phyloP scores from a whole-genome alignment of 2,329 filamentous ascomycete genomes.

The Parasarocladium wereldwijsianum region DNA sequence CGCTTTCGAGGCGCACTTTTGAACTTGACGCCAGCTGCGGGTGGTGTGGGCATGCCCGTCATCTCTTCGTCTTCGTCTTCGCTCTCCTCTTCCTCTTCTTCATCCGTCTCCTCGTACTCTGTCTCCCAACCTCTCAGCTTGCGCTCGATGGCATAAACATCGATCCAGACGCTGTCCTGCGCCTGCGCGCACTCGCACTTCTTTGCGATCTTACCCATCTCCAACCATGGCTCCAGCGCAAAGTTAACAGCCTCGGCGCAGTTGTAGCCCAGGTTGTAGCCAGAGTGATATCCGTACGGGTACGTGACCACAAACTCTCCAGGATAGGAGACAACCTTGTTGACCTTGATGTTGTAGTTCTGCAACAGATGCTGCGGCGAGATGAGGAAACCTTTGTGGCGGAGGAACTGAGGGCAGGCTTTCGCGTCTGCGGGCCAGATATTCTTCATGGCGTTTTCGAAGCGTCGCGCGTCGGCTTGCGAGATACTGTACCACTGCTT shows the following conservation, averaged over 20 bases:
- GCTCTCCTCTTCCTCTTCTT: constrained; percentile 53
- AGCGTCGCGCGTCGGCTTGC: constrained; percentile 81
- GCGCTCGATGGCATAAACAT: constrained; percentile 89
- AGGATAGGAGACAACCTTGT: constrained; percentile 87
- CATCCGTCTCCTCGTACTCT: constrained; percentile 66
- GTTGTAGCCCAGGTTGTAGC: constrained; percentile 96
- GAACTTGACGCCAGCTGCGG: constrained; percentile 53
- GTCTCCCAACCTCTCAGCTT: constrained; percentile 83
- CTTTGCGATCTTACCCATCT: constrained; percentile 89
- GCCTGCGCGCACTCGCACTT: constrained; percentile 93
- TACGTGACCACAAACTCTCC: constrained; percentile 98
- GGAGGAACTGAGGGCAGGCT: constrained; percentile 86
- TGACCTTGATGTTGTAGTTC: constrained; percentile 89
- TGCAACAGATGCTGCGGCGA: constrained; percentile 77
- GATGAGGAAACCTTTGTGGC: constrained; percentile 95
- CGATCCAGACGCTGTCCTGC: constrained; percentile 95
- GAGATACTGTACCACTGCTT: constrained; percentile 99
- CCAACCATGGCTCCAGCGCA: constrained; percentile 85
- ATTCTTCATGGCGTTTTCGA: constrained; percentile 88
- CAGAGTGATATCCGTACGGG: constrained; percentile 95
- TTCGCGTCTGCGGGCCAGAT: constrained; percentile 94
- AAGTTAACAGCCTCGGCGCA: constrained; percentile 99
- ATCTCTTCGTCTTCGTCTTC: constrained; percentile 46
- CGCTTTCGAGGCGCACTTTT: constrained; percentile 51
- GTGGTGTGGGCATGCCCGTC: constrained; percentile 65